These are phyloP conservation scores for Cyclotella atomus DNA, from an alignment of 108 stramenopile species.

Conservation along the genomic window DNA sequence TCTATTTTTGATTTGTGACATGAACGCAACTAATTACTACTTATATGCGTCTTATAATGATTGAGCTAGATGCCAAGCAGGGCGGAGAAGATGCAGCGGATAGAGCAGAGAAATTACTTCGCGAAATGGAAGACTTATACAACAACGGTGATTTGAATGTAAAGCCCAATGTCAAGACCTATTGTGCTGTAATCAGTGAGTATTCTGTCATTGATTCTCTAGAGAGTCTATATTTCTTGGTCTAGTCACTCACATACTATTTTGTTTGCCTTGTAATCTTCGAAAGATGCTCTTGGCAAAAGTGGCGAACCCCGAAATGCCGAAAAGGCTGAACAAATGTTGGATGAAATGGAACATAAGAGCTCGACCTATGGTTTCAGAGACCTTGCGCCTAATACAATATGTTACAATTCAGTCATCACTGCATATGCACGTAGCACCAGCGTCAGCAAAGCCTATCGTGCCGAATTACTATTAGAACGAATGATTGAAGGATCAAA, in stretches of 20 bases:
- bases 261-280: neutral
- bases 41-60: neutral
- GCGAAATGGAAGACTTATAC: slow-evolving; percentile 46
- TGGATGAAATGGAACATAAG: slow-evolving; percentile 56
- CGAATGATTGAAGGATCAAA: slow-evolving; percentile 49
- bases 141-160: slow-evolving; percentile 64
- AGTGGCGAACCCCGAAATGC: slow-evolving; percentile 35
- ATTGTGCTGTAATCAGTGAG: slow-evolving; percentile 70
- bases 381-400: slow-evolving; percentile 56
- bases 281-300: slow-evolving; percentile 29
- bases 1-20: no score
- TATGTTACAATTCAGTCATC: slow-evolving; percentile 71
- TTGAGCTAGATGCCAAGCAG: slow-evolving; percentile 6
- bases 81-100: slow-evolving; percentile 28
- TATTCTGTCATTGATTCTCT: neutral
- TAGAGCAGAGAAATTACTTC: slow-evolving; percentile 35
- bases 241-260: neutral
- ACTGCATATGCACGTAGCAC: slow-evolving; percentile 60
- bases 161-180: slow-evolving; percentile 73
- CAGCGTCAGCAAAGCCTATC: slow-evolving; percentile 53
- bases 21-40: no score
- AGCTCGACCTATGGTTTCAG: slow-evolving; percentile 28
- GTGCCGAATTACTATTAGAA: slow-evolving; percentile 47
- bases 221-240: neutral
- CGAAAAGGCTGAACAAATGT: slow-evolving; percentile 50